Evolutionary conservation across 176 grass and related monocot genomes (phyloP), one percentile per base, ranked within the genome.

Genomic region (Hordeum marinum): DNA sequence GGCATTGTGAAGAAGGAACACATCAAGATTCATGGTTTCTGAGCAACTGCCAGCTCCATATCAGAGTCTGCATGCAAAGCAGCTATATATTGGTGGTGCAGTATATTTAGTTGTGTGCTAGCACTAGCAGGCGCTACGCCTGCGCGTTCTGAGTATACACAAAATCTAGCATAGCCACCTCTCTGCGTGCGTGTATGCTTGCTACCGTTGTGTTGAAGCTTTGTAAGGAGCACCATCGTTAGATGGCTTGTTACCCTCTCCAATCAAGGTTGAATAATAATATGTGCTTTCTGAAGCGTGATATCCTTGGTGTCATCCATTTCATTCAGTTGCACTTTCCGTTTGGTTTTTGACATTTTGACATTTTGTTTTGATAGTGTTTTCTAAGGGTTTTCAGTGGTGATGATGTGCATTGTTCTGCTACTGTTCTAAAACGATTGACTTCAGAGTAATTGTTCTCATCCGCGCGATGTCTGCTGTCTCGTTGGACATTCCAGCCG

Each of bases 21-120:
- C 78, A 99, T 99, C 81, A 99, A 99, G 76, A 93, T 99, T 77
- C 97, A 99, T 94, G 97, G 97, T 94, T 99, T 99, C 90, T 99
- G 89, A 99, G 82, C 72, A 85, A 80, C 71, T 62, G 48, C 25
- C 60, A 36, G 86, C 42, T 80, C 23, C 85, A 48, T 86, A 78
- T 61, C 81, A 55, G 67, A 6, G 17, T 35, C 69, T 75, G 55
- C 79, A 86, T 80, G 84, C 87, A 55, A 71, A 82, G 67, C 83
- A 86, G 78, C 63, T 72, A 78, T 80, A 79, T 63, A 75, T 54
- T 54, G 64, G 46, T 13, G 85, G 85, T 84, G 89, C 81, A 70
- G 60, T 87, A 76, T 84, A 85, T 64, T 43, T 40, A 42, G 58
- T 50, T 83, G 82, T 87, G 85, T 89, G 89, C 72, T 64, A 76